These are phyloP conservation scores for Microascus cirrosus DNA, from an alignment of 2,329 filamentous ascomycete genomes.

Conservation along the genomic window DNA sequence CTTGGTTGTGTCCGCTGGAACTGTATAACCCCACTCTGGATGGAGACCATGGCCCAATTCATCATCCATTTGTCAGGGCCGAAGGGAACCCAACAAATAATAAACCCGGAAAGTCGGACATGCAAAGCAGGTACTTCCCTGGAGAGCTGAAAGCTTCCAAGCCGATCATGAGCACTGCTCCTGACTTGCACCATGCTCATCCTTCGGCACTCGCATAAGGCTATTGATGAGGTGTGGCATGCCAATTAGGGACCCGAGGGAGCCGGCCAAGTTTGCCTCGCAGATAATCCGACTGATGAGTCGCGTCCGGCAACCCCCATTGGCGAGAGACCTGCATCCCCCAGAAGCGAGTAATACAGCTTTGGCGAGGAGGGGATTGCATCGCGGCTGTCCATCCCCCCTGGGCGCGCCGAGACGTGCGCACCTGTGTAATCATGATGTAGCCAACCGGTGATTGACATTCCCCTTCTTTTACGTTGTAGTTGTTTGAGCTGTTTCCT, in stretches of 20 bases:
- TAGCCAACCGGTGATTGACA: background rate
- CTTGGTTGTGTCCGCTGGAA: background rate
- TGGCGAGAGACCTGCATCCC: background rate
- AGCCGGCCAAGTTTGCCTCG: background rate
- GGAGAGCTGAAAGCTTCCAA: background rate
- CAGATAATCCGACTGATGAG: background rate
- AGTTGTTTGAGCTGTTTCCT: background rate
- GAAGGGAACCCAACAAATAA: background rate
- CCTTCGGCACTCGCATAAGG: background rate
- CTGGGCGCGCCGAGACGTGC: background rate
- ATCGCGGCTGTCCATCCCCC: background rate
- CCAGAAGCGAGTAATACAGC: background rate
- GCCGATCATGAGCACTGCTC: background rate
- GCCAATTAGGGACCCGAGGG: background rate
- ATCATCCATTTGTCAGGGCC: background rate
- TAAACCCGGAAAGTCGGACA: no score
- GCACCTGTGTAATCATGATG: background rate
- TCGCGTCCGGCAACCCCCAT: background rate
- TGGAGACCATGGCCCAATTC: background rate
- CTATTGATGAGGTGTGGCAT: background rate
- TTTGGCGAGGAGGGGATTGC: background rate
- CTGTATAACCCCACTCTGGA: background rate
- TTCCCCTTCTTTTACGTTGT: background rate
- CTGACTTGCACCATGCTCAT: background rate
- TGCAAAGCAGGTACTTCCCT: background rate